These are phyloP conservation scores for Hypsizygus marmoreus DNA, from an alignment of 768 basidiomycete genomes.

Conservation along the genomic window DNA sequence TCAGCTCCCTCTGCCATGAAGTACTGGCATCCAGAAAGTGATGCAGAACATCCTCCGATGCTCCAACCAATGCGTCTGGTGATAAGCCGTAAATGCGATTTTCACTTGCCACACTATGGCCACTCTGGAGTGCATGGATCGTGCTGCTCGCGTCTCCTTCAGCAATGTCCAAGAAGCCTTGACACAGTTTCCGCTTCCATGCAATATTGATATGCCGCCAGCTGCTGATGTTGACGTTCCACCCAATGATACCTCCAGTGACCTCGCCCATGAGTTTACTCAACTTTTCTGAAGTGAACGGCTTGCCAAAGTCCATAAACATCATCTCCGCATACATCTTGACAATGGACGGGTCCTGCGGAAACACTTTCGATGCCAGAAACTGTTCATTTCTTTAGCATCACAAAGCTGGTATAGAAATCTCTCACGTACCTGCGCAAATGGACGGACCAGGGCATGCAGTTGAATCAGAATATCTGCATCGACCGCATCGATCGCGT, in stretches of 20 bases:
- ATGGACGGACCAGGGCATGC: slow-evolving; percentile 21
- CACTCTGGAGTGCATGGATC: slow-evolving; percentile 24
- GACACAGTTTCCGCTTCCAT: slow-evolving; percentile 17
- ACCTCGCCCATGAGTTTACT: slow-evolving; percentile 5
- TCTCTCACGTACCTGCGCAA: slow-evolving; percentile 12
- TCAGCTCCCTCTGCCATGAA: slow-evolving; percentile 21
- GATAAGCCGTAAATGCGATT: slow-evolving; percentile 30
- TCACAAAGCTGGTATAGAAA: background rate
- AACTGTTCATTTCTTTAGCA: background rate
- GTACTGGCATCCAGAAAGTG: slow-evolving; percentile 25
- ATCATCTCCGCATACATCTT: slow-evolving; percentile 13
- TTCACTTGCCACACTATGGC: slow-evolving; percentile 24
- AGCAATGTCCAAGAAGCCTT: background rate
- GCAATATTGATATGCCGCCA: slow-evolving; percentile 25
- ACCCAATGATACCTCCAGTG: slow-evolving; percentile 4
- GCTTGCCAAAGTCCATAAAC: slow-evolving; percentile 20
- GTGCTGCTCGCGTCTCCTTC: slow-evolving; percentile 12
- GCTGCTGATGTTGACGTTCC: slow-evolving; percentile 2
- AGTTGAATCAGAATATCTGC: slow-evolving; percentile 27
- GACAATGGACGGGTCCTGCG: too few relatives aligned
- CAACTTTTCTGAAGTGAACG: slow-evolving; percentile 12
- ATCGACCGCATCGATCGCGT: slow-evolving; percentile 22
- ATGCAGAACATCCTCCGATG: slow-evolving; percentile 24
- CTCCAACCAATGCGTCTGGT: slow-evolving; percentile 20
- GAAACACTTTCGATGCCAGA: too few relatives aligned